Evolutionary conservation across 768 basidiomycete species (phyloP), one percentile per base, ranked within the genome.

Genomic region (Macrolepiota fuliginosa): DNA sequence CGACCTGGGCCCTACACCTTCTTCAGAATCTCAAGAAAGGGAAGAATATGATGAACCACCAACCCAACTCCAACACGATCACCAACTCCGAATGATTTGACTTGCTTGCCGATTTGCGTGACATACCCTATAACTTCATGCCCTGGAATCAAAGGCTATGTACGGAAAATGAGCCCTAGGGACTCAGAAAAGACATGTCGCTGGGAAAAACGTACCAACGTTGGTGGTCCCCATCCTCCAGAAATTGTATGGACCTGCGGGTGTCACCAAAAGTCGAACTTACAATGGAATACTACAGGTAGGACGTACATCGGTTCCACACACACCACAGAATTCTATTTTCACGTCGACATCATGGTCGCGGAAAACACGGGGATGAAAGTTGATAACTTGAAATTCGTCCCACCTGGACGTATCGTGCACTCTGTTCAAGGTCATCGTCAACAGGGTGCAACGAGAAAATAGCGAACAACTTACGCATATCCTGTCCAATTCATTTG

Each of bases 41-140:
- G 2, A 17, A 46, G 2, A 29, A 0, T 15, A n/a, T 11, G 5
- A 32, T 32, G 29, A 32, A 32, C 29, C 7, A 64, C 69, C 32
- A 56, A 75, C 74, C 75, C 74, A 32, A 76, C 73, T 54, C 86
- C 87, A 63, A 79, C 86, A 7, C 80, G 70, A 67, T 87, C 82
- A 22, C 86, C 86, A 9, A 80, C 75, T 67, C 84, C 83, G 74
- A 87, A 76, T 53, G 78, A 77, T 2, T 67, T 76, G 47, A 87
- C 85, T 46, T 83, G 77, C 9, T 78, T 69, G 2, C 88, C 86
- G 61, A 89, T 82, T 13, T 76, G 73, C 22, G 76, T 77, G 39
- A 81, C 84, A 9, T 71, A 71, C 3, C 86, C 86, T 52, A 83
- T 77, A 57, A 88, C 84, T 70, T 86, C 84, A 66, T 87, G 84